These are phyloP conservation scores for Linanthus parryae DNA, from an alignment of 148 eudicot species.

Conservation along the genomic window DNA sequence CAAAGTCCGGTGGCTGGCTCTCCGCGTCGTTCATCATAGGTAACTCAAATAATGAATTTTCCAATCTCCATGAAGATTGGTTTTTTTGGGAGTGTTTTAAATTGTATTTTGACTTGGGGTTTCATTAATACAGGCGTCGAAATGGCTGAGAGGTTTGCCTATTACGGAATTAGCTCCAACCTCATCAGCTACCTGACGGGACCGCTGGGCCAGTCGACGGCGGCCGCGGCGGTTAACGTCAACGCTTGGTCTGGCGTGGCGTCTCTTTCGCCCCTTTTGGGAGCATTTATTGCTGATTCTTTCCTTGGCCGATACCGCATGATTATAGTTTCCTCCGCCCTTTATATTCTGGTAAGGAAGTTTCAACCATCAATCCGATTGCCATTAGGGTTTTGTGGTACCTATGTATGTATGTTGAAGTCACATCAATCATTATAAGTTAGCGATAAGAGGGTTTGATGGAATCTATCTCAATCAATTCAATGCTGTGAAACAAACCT, in stretches of 20 bases:
- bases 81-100: background rate
- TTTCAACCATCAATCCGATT: too few relatives aligned
- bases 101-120: background rate
- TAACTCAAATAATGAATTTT: constrained; percentile 1
- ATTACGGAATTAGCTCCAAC: constrained; percentile 47
- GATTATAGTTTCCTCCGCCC: constrained; percentile 35
- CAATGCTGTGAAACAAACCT: too few relatives aligned
- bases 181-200: constrained; percentile 57
- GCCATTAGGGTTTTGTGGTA: too few relatives aligned
- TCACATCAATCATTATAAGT: too few relatives aligned
- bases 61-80: background rate
- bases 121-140: constrained; percentile 32
- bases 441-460: too few relatives aligned
- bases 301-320: constrained; percentile 52
- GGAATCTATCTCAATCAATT: too few relatives aligned
- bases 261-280: constrained; percentile 47
- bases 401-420: too few relatives aligned
- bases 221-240: constrained; percentile 45
- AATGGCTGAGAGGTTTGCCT: constrained; percentile 61
- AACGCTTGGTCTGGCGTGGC: constrained; percentile 54
- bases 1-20: constrained; percentile 56
- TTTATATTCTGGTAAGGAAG: constrained; percentile 56
- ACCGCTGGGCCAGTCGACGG: constrained; percentile 55
- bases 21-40: constrained; percentile 69
- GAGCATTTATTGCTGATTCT: constrained; percentile 61